A percentile compares a stretch with the other conserved stretches of the same genome.
Evolutionary conservation across 2,329 filamentous ascomycete species (phyloP).

Genomic region (Trichoderma lentiforme): DNA sequence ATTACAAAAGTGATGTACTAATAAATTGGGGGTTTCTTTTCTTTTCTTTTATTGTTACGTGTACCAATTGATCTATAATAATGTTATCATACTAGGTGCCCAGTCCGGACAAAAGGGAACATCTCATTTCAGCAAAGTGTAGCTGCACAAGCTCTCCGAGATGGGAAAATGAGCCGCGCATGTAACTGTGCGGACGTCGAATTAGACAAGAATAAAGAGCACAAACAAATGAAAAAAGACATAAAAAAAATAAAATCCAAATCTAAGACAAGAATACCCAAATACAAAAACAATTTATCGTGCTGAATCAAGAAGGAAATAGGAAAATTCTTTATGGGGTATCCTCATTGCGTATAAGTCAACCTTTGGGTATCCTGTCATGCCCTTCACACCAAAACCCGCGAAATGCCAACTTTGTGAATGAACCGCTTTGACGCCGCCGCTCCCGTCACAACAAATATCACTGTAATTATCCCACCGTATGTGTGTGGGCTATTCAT

Average conservation of each 20-base stretch:
- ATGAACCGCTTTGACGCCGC: conserved; percentile 15
- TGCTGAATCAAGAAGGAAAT: neutral
- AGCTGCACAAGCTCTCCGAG: neutral
- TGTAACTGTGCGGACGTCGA: neutral
- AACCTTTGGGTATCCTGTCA: conserved; percentile 11
- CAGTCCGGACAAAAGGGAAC: neutral
- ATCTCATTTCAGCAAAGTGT: neutral
- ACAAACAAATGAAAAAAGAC: neutral
- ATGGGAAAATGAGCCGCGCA: neutral
- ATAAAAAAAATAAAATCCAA: neutral
- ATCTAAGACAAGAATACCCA: neutral
- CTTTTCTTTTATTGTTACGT: neutral
- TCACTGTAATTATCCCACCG: neutral
- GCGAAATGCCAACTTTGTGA: conserved; percentile 10
- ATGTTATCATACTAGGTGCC: neutral
- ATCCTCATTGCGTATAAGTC: conserved; percentile 13
- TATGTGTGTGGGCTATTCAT: neutral
- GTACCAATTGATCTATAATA: neutral
- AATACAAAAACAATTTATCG: neutral
- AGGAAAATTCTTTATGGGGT: conserved; percentile 9
- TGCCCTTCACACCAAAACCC: conserved; percentile 14
- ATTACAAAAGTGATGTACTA: neutral
- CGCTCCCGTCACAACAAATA: neutral
- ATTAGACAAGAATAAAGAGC: neutral
- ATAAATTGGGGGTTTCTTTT: neutral